These are phyloP conservation scores for Suhomyces bolitotheri DNA, from an alignment of 1,139 yeast species.

Conservation along the genomic window DNA sequence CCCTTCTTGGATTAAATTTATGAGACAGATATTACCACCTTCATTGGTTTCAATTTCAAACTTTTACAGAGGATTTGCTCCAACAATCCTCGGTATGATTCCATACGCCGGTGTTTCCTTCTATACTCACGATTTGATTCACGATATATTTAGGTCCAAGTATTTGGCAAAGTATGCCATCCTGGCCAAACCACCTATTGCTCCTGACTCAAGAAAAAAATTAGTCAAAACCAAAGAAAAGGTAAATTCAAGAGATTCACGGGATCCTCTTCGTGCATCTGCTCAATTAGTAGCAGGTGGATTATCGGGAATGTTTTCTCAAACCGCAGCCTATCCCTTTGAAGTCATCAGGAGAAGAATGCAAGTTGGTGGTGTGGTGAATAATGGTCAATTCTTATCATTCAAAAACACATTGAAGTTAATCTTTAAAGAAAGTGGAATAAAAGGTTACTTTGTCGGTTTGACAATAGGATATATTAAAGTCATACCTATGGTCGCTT, in stretches of 20 bases:
- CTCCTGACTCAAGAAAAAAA: conserved; percentile 11
- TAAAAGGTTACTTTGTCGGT: conserved; percentile 89
- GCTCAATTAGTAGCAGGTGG: conserved; percentile 97
- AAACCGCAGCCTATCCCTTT: conserved; percentile 95
- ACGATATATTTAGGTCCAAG: conserved; percentile 74
- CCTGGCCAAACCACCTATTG: conserved; percentile 13
- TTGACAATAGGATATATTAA: conserved; percentile 91
- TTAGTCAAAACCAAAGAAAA: conserved; percentile 25
- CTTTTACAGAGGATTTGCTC: conserved; percentile 91
- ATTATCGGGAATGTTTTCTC: conserved; percentile 89
- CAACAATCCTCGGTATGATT: conserved; percentile 92
- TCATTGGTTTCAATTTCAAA: conserved; percentile 53
- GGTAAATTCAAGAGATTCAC: conserved; percentile 46
- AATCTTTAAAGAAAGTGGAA: conserved; percentile 71
- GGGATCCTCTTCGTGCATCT: conserved; percentile 78
- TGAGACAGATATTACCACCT: conserved; percentile 37
- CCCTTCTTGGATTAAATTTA: conserved; percentile 38
- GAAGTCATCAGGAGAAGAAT: conserved; percentile 92
- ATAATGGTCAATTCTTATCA: conserved; percentile 59
- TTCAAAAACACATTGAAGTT: conserved; percentile 55
- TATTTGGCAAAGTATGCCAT: conserved; percentile 60
- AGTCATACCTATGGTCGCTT: conserved; percentile 96
- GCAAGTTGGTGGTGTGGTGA: conserved; percentile 89
- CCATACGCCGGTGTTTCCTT: conserved; percentile 98
- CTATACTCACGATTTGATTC: conserved; percentile 88